Percentiles rank a stretch among this genome's conserved stretches.
Conservation (phyloP, 2,329 filamentous ascomycete species). For the Xylaria polymorpha region DNA sequence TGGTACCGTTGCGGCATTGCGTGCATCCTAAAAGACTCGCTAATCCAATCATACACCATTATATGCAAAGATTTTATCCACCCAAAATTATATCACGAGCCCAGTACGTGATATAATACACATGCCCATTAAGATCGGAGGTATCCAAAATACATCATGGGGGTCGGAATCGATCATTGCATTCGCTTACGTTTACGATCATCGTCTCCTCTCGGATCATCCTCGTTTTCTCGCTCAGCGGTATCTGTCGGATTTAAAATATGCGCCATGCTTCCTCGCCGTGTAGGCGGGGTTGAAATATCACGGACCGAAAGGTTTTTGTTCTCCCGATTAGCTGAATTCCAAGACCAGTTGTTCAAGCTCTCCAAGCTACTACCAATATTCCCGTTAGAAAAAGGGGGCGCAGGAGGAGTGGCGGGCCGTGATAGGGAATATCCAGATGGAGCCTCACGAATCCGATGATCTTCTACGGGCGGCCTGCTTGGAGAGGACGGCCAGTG, state of each 20-base stretch:
- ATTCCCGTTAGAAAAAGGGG: slow-evolving; percentile 61
- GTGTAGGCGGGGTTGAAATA: slow-evolving; percentile 66
- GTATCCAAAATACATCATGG: background rate
- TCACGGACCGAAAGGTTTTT: slow-evolving; percentile 65
- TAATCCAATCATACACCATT: slow-evolving; percentile 41
- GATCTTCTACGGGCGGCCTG: slow-evolving; percentile 62
- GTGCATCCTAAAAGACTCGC: slow-evolving; percentile 42
- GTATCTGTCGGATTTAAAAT: slow-evolving; percentile 71
- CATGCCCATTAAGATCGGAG: slow-evolving; percentile 35
- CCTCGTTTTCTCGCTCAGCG: slow-evolving; percentile 66
- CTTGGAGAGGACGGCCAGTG: slow-evolving; percentile 68
- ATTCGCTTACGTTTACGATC: slow-evolving; percentile 72
- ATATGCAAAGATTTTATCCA: slow-evolving; percentile 41
- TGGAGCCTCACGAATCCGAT: slow-evolving; percentile 67
- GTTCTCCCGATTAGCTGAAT: slow-evolving; percentile 61
- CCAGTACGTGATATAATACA: slow-evolving; percentile 31
- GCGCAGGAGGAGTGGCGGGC: slow-evolving; percentile 65
- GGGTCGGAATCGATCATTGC: slow-evolving; percentile 51
- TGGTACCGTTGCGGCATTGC: slow-evolving; percentile 31
- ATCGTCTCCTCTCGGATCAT: slow-evolving; percentile 66
- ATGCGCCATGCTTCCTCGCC: slow-evolving; percentile 71
- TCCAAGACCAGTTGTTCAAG: slow-evolving; percentile 65
- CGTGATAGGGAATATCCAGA: slow-evolving; percentile 67
- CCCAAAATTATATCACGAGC: slow-evolving; percentile 33
- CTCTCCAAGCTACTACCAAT: slow-evolving; percentile 64